A percentile compares a stretch with the other conserved stretches of the same genome.
Evolutionary conservation across 2,329 filamentous ascomycete genomes (phyloP).

Genomic region (Zymoseptoria tritici): DNA sequence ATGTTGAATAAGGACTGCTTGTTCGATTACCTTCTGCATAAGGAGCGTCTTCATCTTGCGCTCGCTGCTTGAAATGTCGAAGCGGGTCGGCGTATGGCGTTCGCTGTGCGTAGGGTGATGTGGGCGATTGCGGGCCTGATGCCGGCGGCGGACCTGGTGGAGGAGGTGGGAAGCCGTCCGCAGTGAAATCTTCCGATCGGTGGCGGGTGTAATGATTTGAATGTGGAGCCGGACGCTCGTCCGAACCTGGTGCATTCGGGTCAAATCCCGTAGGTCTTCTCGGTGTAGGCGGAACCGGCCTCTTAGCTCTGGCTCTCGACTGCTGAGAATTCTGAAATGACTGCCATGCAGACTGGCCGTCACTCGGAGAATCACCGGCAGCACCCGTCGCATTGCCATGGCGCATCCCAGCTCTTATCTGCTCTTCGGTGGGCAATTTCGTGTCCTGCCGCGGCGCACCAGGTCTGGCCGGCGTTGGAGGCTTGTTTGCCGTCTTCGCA

Average conservation of each 20-base stretch:
- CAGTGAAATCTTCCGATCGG: slow-evolving; percentile 24
- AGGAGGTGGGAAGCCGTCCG: slow-evolving; percentile 25
- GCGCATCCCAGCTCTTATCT: slow-evolving; percentile 31
- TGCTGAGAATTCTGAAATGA: slow-evolving; percentile 25
- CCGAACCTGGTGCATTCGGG: slow-evolving; percentile 50
- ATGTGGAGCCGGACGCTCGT: slow-evolving; percentile 47
- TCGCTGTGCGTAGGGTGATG: slow-evolving; percentile 26
- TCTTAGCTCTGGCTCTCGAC: slow-evolving; percentile 32
- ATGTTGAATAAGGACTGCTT: slow-evolving; percentile 48
- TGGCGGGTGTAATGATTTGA: slow-evolving; percentile 22
- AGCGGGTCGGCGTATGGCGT: slow-evolving; percentile 33
- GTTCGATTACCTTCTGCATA: slow-evolving; percentile 43
- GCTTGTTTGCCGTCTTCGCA: slow-evolving; percentile 16
- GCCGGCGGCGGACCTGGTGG: slow-evolving; percentile 32
- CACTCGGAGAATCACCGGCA: slow-evolving; percentile 13
- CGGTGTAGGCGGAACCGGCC: slow-evolving; percentile 32
- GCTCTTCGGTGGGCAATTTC: slow-evolving; percentile 30
- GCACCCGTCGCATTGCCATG: slow-evolving; percentile 20
- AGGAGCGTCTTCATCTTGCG: slow-evolving; percentile 28
- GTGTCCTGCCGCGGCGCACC: slow-evolving; percentile 25
- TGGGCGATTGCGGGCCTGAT: slow-evolving; percentile 22
- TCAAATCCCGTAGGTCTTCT: slow-evolving; percentile 50
- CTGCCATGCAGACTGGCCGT: slow-evolving; percentile 32
- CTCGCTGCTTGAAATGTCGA: slow-evolving; percentile 28
- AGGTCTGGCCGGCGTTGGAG: slow-evolving; percentile 6